A percentile compares a stretch with the other conserved stretches of the same genome.
Evolutionary conservation across 768 basidiomycete species (phyloP).

Genomic region (Lentinula sp.): DNA sequence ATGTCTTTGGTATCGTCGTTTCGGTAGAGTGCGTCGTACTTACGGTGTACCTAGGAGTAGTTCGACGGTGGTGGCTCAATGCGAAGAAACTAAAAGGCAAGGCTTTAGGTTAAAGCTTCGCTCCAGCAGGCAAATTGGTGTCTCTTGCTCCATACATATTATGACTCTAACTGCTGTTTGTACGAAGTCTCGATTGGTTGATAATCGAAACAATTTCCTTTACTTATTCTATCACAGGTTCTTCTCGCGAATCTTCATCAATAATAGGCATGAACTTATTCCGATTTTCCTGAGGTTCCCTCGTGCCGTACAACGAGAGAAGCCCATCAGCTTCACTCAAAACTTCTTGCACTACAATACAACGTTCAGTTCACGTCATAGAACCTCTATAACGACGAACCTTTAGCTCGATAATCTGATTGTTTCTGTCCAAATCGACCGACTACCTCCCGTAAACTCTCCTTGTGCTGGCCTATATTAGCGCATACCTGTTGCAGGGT

Average conservation of each 20-base stretch:
- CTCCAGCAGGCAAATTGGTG: not conserved
- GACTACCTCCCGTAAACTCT: slow-evolving; percentile 26
- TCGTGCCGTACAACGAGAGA: slow-evolving; percentile 22
- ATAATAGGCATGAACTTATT: slow-evolving; percentile 3
- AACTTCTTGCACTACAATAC: slow-evolving; percentile 32
- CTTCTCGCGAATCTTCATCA: slow-evolving; percentile 3
- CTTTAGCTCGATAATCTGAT: slow-evolving; percentile 35
- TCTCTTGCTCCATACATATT: not conserved
- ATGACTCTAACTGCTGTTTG: not conserved
- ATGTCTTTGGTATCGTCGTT: slow-evolving; percentile 53
- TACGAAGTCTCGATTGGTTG: not conserved
- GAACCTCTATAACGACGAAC: slow-evolving; percentile 14
- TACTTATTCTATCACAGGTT: slow-evolving; percentile 1
- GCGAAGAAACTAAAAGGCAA: slow-evolving; percentile 35
- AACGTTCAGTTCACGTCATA: not conserved
- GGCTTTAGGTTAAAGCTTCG: not conserved
- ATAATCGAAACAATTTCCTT: not conserved
- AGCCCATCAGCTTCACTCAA: slow-evolving; percentile 33
- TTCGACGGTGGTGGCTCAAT: slow-evolving; percentile 60
- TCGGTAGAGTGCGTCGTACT: slow-evolving; percentile 38
- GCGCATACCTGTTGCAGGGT: slow-evolving; percentile 37
- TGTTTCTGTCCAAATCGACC: slow-evolving; percentile 21
- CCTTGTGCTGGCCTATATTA: slow-evolving; percentile 32
- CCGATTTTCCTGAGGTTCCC: slow-evolving; percentile 6
- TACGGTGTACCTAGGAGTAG: slow-evolving; percentile 35